Base-by-base conservation (phyloP, 108 stramenopile species). In the Skeletonema grethae region DNA sequence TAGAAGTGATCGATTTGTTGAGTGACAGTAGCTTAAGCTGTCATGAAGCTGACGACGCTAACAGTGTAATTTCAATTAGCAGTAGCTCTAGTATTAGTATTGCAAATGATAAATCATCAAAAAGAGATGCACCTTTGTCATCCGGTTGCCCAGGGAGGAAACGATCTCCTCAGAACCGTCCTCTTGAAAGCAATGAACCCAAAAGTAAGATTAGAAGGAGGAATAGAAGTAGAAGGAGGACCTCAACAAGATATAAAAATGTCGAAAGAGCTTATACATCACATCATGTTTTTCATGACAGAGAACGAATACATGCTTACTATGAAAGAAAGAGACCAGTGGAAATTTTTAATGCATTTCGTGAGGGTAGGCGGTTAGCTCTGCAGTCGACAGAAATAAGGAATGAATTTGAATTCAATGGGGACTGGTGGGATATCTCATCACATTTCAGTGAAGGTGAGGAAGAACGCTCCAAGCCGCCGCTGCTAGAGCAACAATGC, bases 361-460 rank as follows among this genome's bases (percentile, higher is more conserved):
- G 22, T 16, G 16, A 53, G 50, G 20, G 16, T 0, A 16, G 16
- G 9, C 3, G 5, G 3, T 10, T 10, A 38, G 22, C 50, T 53
- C 0, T 53, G 20, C 22, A 7, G 7, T 53, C 50, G 22, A 53
- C 22, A 22, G 22, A 22, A 1, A 24, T 22, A 16, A 53, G 9
- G 50, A 53, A 53, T 22, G 50, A 53, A 7, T 53, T 16, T 22
- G 50, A 53, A 53, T 53, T 53, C 50, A 53, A 24, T 22, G 50
- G 20, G n/a, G 50, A 53, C 22, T 53, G 50, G 50, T 53, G 50
- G 50, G 22, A 53, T 43, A n/a, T 43, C 15, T 11, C 41, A n/a
- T 43, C 41, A 43, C 41, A 15, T 43, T 43, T 43, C 41, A 43
- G 41, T 43, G 15, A 15, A 43, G 41, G 41, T 4, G 41, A n/a